Evolutionary conservation across 2,329 filamentous ascomycete species (phyloP), one percentile per base, ranked within the genome.

Genomic region (Alternaria dauci): DNA sequence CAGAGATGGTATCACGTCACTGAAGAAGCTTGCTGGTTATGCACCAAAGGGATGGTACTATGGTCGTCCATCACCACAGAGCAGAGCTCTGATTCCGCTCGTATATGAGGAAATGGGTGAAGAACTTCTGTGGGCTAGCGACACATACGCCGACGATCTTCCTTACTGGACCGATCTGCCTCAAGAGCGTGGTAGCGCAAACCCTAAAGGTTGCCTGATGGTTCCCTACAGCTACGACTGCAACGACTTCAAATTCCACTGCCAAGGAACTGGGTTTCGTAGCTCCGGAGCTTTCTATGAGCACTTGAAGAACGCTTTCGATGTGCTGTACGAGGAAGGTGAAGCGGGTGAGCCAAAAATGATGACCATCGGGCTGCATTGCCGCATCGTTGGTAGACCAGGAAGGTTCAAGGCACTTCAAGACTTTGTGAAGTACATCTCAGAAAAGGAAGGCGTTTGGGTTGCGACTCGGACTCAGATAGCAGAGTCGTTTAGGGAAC

Each of bases 301-400:
- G 18, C 82, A 86, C 62, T 65, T 86, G 16, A 83, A 84, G 73
- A 81, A 81, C 20, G 81, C 84, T 0, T 86, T 87, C 53, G 84
- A 87, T 65, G 81, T 84, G 18, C 68, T 86, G 32, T 85, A 86
- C 58, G 82, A 82, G 30, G 84, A 86, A 62, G 84, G 83, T 1
- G 71, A 78, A 52, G 77, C 78, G 11, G 65, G 65, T 2, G 47
- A 56, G 8, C 65, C 63, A 4, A 68, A 66, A 47, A 87, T 87
- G 85, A 87, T 87, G 85, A 86, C 85, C 0, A 80, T 87, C 25
- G 83, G 82, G 2, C 69, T 86, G 26, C 84, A 86, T 68, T 85
- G 83, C 62, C 79, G 84, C 7, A 84, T 85, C 55, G 81, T 84
- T 36, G 85, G 85, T 1, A 80, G 83, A 34, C 85, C 85, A 0